These are phyloP conservation scores for Holtermannia corniformis DNA, from an alignment of 768 basidiomycete species.

Conservation along the genomic window DNA sequence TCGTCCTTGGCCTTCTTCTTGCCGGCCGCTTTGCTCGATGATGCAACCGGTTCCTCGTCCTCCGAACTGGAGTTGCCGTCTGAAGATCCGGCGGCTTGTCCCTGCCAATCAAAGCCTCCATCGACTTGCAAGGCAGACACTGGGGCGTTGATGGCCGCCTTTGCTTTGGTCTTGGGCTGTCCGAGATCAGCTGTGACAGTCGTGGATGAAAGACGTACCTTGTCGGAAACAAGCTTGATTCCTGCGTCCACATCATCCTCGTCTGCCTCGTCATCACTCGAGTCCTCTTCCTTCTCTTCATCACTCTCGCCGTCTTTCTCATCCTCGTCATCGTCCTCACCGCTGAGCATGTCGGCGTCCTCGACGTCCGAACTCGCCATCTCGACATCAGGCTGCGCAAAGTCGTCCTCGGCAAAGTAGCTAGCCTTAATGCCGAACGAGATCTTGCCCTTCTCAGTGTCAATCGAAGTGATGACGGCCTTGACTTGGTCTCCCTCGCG, in stretches of 20 bases:
- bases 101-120: constrained; percentile 41
- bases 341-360: constrained; percentile 34
- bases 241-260: constrained; percentile 17
- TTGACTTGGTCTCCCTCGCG: constrained; percentile 78
- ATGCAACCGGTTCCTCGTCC: constrained; percentile 14
- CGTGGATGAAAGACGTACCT: no score
- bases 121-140: constrained; percentile 21
- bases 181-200: no score
- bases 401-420: constrained; percentile 63
- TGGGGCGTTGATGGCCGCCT: constrained; percentile 6
- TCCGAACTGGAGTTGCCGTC: constrained; percentile 47
- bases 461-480: constrained; percentile 62
- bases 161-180: constrained; percentile 4
- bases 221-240: constrained; percentile 44
- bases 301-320: constrained; percentile 23
- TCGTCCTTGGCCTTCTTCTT: constrained; percentile 47
- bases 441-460: constrained; percentile 69
- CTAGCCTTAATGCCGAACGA: constrained; percentile 79
- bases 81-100: constrained; percentile 26
- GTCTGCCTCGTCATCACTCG: constrained; percentile 37
- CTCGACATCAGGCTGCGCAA: constrained; percentile 33
- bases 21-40: constrained; percentile 47
- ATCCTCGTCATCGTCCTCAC: constrained; percentile 22
- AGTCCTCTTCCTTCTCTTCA: constrained; percentile 16
- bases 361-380: constrained; percentile 15